These are phyloP conservation scores for Cruciata laevipes DNA, from an alignment of 257 asterid genomes.

Conservation along the genomic window DNA sequence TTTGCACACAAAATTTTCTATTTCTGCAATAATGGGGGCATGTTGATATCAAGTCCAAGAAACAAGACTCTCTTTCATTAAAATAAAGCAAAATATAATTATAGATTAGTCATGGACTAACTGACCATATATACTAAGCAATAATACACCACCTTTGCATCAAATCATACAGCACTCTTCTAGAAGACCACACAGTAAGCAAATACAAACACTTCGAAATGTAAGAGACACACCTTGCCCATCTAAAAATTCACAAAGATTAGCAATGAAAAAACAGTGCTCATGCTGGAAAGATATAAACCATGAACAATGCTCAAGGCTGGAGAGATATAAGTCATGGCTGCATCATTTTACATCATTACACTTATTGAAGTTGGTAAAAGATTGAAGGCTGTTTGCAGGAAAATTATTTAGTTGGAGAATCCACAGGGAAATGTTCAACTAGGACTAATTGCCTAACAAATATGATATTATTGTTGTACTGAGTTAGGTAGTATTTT, in stretches of 20 bases:
- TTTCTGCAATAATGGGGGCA: not conserved
- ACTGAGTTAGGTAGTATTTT: not conserved
- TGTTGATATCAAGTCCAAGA: not conserved
- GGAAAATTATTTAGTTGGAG: not conserved
- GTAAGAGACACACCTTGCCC: not conserved
- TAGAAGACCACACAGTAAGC: not conserved
- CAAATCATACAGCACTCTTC: not conserved
- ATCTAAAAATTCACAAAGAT: not conserved
- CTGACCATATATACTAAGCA: not conserved
- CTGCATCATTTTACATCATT: not conserved
- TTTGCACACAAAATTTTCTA: too few relatives aligned
- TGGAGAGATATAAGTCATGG: not conserved
- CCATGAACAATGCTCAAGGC: not conserved
- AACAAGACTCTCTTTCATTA: not conserved
- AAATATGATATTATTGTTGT: not conserved
- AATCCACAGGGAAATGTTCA: not conserved
- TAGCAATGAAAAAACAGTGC: not conserved
- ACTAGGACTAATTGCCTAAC: not conserved
- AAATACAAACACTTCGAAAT: not conserved
- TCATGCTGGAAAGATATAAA: not conserved
- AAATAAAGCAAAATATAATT: not conserved
- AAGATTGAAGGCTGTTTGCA: not conserved
- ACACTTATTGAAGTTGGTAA: not conserved
- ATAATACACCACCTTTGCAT: not conserved
- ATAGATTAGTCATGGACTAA: not conserved